A percentile compares a stretch with the other conserved stretches of the same genome.
These are phyloP conservation scores for Diplodia intermedia DNA, from an alignment of 2,329 filamentous ascomycete genomes.

Conservation along the genomic window DNA sequence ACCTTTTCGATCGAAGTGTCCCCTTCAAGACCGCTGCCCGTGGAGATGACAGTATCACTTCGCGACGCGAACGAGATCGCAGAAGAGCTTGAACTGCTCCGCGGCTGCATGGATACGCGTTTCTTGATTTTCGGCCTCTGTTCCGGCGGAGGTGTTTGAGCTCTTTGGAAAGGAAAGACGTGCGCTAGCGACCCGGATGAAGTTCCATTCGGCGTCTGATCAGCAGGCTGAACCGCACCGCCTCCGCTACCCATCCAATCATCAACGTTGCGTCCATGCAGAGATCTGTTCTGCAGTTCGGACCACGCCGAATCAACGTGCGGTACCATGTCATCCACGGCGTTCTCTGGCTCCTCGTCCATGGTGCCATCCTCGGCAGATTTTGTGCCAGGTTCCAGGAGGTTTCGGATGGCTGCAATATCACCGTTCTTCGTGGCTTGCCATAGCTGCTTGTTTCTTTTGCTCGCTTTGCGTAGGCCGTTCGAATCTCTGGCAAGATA, in stretches of 20 bases:
- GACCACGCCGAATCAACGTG: constrained; percentile 34
- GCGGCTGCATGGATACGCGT: constrained; percentile 83
- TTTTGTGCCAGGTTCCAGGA: constrained; percentile 72
- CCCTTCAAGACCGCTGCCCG: constrained; percentile 76
- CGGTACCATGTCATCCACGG: constrained; percentile 43
- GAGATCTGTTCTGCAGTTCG: constrained; percentile 24
- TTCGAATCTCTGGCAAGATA: constrained; percentile 86
- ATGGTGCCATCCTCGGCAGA: constrained; percentile 51
- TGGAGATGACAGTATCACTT: constrained; percentile 77
- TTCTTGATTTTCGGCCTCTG: constrained; percentile 69
- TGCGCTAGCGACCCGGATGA: constrained; percentile 67
- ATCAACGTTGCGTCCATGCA: constrained; percentile 19
- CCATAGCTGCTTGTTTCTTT: constrained; percentile 86
- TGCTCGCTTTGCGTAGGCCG: constrained; percentile 81
- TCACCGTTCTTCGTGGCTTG: constrained; percentile 82
- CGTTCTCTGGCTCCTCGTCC: constrained; percentile 53
- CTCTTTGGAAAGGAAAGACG: constrained; percentile 87
- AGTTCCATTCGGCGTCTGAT: not conserved
- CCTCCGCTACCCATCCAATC: constrained; percentile 23
- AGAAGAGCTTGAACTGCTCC: constrained; percentile 87
- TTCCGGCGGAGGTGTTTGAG: constrained; percentile 56
- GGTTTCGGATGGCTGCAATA: constrained; percentile 73
- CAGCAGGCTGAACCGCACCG: constrained; percentile 1
- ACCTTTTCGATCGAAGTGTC: constrained; percentile 84
- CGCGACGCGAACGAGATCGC: constrained; percentile 82